A percentile compares a stretch with the other conserved stretches of the same genome.
Conservation (phyloP, 257 asterid species). For the Scutellaria minor region DNA sequence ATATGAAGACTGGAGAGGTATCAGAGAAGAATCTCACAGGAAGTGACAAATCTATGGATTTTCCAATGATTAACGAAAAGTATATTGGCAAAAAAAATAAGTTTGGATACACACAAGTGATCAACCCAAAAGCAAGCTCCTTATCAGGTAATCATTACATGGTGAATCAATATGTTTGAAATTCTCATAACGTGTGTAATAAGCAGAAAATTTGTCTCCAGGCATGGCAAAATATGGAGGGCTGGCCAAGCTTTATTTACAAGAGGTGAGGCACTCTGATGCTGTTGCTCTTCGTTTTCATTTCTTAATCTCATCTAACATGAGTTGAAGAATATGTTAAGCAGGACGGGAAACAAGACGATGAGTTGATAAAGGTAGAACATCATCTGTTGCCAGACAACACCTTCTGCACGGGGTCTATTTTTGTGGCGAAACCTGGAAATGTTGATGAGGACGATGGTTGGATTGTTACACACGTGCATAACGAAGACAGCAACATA, state of each 20-base stretch:
- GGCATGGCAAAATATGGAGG: conserved; percentile 75
- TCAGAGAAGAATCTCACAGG: conserved; percentile 58
- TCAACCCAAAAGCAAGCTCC: conserved; percentile 50
- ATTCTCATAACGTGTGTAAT: background rate
- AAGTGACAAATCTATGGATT: conserved; percentile 57
- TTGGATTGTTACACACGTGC: conserved; percentile 63
- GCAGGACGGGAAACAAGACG: conserved; percentile 9
- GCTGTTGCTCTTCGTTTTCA: background rate
- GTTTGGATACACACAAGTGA: conserved; percentile 60
- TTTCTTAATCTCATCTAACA: background rate
- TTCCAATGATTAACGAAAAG: conserved; percentile 63
- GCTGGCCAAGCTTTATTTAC: conserved; percentile 58
- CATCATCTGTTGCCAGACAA: conserved; percentile 53
- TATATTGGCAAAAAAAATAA: conserved; percentile 44
- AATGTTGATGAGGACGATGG: conserved; percentile 62
- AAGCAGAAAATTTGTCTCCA: conserved; percentile 5
- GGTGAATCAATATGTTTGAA: background rate
- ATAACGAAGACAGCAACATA: conserved; percentile 48
- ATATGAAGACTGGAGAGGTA: conserved; percentile 54
- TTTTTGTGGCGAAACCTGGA: conserved; percentile 49
- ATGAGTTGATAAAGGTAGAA: conserved; percentile 45
- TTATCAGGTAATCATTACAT: conserved; percentile 45
- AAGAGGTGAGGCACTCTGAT: conserved; percentile 30
- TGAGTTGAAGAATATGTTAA: background rate
- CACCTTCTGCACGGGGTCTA: conserved; percentile 66